phyloP scores from a whole-genome alignment of 2,329 filamentous ascomycete genomes.

The Beauveria bassiana region DNA sequence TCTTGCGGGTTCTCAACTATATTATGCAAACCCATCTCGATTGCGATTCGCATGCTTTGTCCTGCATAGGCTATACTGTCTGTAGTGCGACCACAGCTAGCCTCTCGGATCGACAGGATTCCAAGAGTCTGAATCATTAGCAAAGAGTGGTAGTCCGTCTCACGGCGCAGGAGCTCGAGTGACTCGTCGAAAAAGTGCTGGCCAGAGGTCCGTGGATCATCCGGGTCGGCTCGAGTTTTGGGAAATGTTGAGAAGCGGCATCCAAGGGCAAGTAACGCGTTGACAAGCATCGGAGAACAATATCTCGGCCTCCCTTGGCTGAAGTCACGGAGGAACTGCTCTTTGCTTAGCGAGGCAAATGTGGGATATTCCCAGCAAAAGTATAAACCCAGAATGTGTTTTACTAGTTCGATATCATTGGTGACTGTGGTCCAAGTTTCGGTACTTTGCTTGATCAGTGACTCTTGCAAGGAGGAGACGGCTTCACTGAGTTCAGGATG shows the following conservation, averaged over 20 bases:
- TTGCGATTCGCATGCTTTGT: conserved; percentile 61
- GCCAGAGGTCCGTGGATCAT: conserved; percentile 56
- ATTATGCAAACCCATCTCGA: conserved; percentile 63
- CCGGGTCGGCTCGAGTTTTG: conserved; percentile 52
- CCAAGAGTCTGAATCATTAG: conserved; percentile 71
- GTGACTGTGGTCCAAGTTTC: conserved; percentile 26
- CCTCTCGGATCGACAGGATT: conserved; percentile 68
- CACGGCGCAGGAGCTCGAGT: conserved; percentile 49
- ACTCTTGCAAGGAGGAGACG: not conserved
- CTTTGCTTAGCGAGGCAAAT: conserved; percentile 63
- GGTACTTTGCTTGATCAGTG: not conserved
- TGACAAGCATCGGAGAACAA: conserved; percentile 61
- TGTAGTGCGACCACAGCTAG: conserved; percentile 58
- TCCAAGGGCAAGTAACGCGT: conserved; percentile 56
- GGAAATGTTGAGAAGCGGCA: conserved; percentile 62
- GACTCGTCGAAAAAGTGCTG: conserved; percentile 69
- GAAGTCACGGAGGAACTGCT: conserved; percentile 62
- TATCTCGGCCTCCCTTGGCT: conserved; percentile 51
- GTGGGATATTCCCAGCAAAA: conserved; percentile 73
- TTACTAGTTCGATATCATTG: conserved; percentile 47
- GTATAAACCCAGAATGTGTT: conserved; percentile 58
- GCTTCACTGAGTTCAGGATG: conserved; percentile 50
- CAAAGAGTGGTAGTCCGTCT: conserved; percentile 51
- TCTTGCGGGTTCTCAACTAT: conserved; percentile 29
- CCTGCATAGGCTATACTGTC: conserved; percentile 66